phyloP scores from a whole-genome alignment of 2,329 filamentous ascomycete genomes.

The Orbilia brochopaga region DNA sequence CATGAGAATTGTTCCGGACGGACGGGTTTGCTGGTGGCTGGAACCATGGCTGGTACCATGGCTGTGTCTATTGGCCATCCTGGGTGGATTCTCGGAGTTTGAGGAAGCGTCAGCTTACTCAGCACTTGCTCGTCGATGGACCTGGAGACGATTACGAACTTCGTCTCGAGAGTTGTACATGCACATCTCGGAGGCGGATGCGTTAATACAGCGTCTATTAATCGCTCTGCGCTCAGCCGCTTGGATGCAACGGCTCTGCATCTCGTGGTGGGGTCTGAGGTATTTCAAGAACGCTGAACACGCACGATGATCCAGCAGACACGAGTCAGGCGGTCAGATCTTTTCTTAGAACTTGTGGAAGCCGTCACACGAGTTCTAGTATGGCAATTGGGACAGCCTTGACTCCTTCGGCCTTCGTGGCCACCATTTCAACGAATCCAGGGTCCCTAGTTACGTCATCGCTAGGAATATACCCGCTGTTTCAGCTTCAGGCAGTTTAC shows the following conservation, averaged over 20 bases:
- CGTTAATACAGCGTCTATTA: background rate
- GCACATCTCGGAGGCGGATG: background rate
- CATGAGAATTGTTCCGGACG: slow-evolving; percentile 11
- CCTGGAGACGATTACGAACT: slow-evolving; percentile 13
- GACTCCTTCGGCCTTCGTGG: background rate
- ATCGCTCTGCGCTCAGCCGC: background rate
- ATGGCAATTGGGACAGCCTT: background rate
- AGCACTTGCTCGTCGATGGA: background rate
- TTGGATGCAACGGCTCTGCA: background rate
- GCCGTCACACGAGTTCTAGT: background rate
- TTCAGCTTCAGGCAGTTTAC: background rate
- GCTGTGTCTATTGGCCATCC: slow-evolving; percentile 16
- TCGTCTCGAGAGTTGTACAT: background rate
- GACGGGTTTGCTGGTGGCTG: background rate
- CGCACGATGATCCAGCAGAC: background rate
- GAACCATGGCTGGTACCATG: slow-evolving; percentile 46
- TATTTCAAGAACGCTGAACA: background rate
- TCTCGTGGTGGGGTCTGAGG: background rate
- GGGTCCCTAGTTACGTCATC: slow-evolving; percentile 7
- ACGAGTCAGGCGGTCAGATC: background rate
- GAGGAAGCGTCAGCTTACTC: slow-evolving; percentile 16
- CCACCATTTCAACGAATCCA: background rate
- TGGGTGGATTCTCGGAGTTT: background rate
- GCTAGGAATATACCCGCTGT: background rate
- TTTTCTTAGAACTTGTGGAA: background rate